Conservation (phyloP, 495 filamentous ascomycete species). For the Xylaria flabelliformis region DNA sequence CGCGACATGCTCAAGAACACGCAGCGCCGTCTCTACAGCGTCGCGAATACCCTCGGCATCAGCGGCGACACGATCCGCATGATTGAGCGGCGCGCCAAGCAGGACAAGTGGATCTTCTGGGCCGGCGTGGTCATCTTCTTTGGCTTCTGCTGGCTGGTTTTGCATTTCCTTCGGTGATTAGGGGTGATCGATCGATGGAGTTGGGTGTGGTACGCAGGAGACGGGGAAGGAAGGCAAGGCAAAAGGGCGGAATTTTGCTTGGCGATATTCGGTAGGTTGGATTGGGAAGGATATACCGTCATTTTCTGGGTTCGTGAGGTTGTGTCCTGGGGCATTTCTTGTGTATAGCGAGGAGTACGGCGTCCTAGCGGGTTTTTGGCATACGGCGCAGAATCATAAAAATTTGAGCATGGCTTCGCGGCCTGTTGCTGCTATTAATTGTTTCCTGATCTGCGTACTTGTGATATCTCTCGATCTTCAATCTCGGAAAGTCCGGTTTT, state of each 20-base stretch:
- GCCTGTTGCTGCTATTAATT: not conserved
- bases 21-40: constrained; percentile 86
- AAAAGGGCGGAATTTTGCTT: not conserved
- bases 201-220: not conserved
- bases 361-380: constrained; percentile 16
- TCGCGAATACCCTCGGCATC: constrained; percentile 91
- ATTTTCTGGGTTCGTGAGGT: constrained; percentile 6
- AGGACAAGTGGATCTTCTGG: constrained; percentile 99
- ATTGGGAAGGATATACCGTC: not conserved
- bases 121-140: constrained; percentile 89
- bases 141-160: constrained; percentile 84
- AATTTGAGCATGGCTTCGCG: constrained; percentile 10
- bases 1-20: constrained; percentile 93
- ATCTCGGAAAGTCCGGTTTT: too few relatives aligned
- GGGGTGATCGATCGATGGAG: not conserved
- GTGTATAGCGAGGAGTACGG: constrained; percentile 27
- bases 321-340: constrained; percentile 18
- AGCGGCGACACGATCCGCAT: constrained; percentile 96
- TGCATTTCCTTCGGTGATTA: constrained; percentile 78
- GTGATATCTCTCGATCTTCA: too few relatives aligned
- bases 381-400: constrained; percentile 1
- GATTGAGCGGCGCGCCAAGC: constrained; percentile 86
- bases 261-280: too few relatives aligned
- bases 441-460: not conserved
- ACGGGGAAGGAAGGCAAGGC: not conserved